Evolutionary conservation across 257 asterid species (phyloP).

Genomic region (Echium plantagineum): DNA sequence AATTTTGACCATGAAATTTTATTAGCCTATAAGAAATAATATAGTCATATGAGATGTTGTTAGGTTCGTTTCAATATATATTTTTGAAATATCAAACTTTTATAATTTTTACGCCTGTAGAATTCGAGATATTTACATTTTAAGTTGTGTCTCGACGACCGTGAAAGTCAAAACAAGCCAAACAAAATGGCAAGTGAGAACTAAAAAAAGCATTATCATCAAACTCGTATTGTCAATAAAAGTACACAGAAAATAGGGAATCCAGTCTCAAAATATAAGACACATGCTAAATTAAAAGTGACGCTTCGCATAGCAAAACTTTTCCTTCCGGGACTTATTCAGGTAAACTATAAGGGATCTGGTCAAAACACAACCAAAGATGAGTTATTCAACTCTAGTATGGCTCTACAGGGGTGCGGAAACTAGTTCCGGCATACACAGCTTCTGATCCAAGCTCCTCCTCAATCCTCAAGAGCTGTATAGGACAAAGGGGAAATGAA

Average conservation of each 20-base stretch:
- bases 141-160: too few relatives aligned
- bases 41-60: too few relatives aligned
- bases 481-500: neutral
- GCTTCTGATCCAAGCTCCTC: conserved; percentile 93
- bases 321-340: neutral
- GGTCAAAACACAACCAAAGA: neutral
- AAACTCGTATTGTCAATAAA: conserved; percentile 9
- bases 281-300: neutral
- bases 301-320: too few relatives aligned
- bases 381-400: conserved; percentile 24
- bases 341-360: neutral
- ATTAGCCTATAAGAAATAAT: too few relatives aligned
- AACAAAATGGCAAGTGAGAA: too few relatives aligned
- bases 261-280: neutral
- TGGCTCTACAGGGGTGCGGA: conserved; percentile 91
- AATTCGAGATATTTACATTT: too few relatives aligned
- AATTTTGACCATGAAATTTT: too few relatives aligned
- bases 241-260: conserved; percentile 3
- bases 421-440: conserved; percentile 79
- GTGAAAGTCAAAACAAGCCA: too few relatives aligned
- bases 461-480: conserved; percentile 79
- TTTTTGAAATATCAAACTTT: too few relatives aligned
- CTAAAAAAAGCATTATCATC: too few relatives aligned
- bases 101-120: too few relatives aligned
- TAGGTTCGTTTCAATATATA: too few relatives aligned